Conservation (phyloP, 179 eudicot genomes). For the Silene coronaria region DNA sequence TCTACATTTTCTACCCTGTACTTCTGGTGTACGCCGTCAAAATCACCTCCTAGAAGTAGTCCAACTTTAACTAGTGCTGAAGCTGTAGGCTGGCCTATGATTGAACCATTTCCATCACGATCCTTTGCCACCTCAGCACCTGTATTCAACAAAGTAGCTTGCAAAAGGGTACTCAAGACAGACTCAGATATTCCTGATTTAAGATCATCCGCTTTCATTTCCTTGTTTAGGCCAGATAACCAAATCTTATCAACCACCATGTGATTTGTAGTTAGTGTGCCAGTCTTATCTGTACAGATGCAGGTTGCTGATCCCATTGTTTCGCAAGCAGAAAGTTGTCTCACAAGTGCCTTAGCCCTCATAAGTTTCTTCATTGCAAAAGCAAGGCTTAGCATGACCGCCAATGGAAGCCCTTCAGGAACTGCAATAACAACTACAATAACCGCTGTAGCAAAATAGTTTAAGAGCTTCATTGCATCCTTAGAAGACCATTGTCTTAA, state of each 20-base stretch:
- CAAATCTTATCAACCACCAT: conserved; percentile 82
- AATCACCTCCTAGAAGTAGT: conserved; percentile 59
- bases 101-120: conserved; percentile 50
- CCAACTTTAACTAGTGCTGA: conserved; percentile 75
- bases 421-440: conserved; percentile 91
- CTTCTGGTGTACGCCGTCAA: conserved; percentile 37
- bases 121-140: conserved; percentile 68
- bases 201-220: conserved; percentile 33
- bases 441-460: conserved; percentile 84
- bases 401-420: conserved; percentile 90
- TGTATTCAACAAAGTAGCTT: conserved; percentile 64
- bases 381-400: conserved; percentile 93
- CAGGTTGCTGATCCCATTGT: conserved; percentile 87
- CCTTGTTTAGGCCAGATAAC: conserved; percentile 51
- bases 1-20: conserved; percentile 47
- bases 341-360: conserved; percentile 74
- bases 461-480: conserved; percentile 60
- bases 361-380: conserved; percentile 94
- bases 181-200: conserved; percentile 34
- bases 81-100: conserved; percentile 81
- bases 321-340: conserved; percentile 88
- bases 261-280: conserved; percentile 81
- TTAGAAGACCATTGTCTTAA: conserved; percentile 58
- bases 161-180: conserved; percentile 41
- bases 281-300: conserved; percentile 91